These are phyloP conservation scores for Candida tetrigidarum DNA, from an alignment of 1,139 yeast genomes.

Conservation along the genomic window DNA sequence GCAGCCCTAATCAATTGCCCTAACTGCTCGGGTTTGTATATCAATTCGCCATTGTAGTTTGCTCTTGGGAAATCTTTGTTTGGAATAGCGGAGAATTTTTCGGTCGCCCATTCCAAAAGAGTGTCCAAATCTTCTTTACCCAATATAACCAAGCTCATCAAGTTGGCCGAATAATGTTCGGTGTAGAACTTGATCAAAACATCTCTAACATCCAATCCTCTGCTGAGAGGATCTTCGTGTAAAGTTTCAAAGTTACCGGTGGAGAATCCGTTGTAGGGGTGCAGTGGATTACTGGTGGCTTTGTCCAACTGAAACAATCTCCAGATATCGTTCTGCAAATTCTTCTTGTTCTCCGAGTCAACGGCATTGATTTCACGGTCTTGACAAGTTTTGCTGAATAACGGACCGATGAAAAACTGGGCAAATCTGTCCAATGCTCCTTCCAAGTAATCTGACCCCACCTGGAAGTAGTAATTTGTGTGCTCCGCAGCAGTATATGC, in stretches of 20 bases:
- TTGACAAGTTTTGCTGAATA: conserved; percentile 79
- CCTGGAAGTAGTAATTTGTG: conserved; percentile 90
- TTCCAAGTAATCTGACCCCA: conserved; percentile 71
- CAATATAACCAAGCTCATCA: conserved; percentile 85
- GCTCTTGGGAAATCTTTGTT: conserved; percentile 60
- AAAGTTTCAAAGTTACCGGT: conserved; percentile 73
- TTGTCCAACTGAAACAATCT: conserved; percentile 85
- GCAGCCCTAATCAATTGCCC: conserved; percentile 64
- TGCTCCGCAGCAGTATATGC: conserved; percentile 92
- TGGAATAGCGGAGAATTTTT: conserved; percentile 66
- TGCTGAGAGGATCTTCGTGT: conserved; percentile 53
- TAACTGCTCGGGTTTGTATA: conserved; percentile 49
- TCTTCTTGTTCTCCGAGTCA: conserved; percentile 94
- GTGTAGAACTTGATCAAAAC: conserved; percentile 64
- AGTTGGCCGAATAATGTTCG: conserved; percentile 69
- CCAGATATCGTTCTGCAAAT: conserved; percentile 89
- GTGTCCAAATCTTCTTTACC: conserved; percentile 82
- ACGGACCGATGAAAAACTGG: conserved; percentile 87
- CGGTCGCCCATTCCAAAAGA: conserved; percentile 69
- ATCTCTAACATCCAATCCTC: conserved; percentile 64
- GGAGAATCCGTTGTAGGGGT: conserved; percentile 76
- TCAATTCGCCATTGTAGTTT: conserved; percentile 37
- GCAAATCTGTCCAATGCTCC: conserved; percentile 94
- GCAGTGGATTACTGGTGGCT: conserved; percentile 68
- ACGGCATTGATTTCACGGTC: conserved; percentile 95